Evolutionary conservation across 2,329 filamentous ascomycete species (phyloP).

Genomic region (Dactylellina sp.): DNA sequence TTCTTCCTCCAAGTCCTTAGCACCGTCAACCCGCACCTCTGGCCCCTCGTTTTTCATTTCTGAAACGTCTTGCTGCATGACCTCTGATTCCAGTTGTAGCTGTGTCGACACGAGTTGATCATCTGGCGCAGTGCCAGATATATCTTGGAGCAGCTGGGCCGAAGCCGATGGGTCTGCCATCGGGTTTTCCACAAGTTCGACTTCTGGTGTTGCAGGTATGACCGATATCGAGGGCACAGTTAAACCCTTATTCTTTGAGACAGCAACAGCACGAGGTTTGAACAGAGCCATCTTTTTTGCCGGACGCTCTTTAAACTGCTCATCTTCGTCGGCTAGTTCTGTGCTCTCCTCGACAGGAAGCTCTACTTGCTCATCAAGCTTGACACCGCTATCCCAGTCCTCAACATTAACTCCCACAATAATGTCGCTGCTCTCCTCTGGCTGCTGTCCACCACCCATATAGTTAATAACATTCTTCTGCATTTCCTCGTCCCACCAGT

Average conservation of each 20-base stretch:
- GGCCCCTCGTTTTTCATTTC: background rate
- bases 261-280: slow-evolving; percentile 25
- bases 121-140: background rate
- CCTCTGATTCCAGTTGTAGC: slow-evolving; percentile 21
- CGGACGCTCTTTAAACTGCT: slow-evolving; percentile 15
- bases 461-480: slow-evolving; percentile 34
- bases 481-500: slow-evolving; percentile 38
- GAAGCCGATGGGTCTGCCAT: slow-evolving; percentile 8
- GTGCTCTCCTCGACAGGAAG: slow-evolving; percentile 2
- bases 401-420: slow-evolving; percentile 21
- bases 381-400: slow-evolving; percentile 30
- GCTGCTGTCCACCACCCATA: slow-evolving; percentile 32
- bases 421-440: slow-evolving; percentile 22
- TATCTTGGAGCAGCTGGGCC: slow-evolving; percentile 11
- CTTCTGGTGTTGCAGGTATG: slow-evolving; percentile 31
- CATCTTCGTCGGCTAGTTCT: slow-evolving; percentile 19
- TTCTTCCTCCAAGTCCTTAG: background rate
- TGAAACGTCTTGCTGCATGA: background rate
- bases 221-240: slow-evolving; percentile 32
- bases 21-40: background rate
- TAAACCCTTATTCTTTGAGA: slow-evolving; percentile 17
- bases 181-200: slow-evolving; percentile 10
- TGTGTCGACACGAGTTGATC: slow-evolving; percentile 24
- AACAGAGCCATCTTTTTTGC: slow-evolving; percentile 44
- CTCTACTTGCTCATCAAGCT: slow-evolving; percentile 9